phyloP scores from a whole-genome alignment of 805 yeast genomes.

The Lipomyces sp. region DNA sequence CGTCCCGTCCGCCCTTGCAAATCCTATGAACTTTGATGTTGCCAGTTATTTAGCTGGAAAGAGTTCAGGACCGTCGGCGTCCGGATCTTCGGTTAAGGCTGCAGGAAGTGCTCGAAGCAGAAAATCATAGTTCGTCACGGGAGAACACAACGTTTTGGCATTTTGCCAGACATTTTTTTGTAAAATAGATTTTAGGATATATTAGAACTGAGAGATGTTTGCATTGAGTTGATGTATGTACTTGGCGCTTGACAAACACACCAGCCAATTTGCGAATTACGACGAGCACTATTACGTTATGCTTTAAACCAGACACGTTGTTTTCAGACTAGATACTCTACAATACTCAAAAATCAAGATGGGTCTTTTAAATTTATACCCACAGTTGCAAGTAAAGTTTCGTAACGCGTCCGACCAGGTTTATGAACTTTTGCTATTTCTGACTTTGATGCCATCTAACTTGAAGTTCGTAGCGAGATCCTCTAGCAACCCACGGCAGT shows the following conservation, averaged over 20 bases:
- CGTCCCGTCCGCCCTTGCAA: constrained; percentile 31
- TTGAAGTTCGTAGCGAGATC: not conserved
- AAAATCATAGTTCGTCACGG: not conserved
- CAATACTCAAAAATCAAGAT: not conserved
- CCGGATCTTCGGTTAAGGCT: not conserved
- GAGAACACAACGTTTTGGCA: not conserved
- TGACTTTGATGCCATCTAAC: not conserved
- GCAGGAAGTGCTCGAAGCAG: constrained; percentile 1
- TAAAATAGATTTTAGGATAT: not conserved
- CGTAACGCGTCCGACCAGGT: not conserved
- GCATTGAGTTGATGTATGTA: not conserved
- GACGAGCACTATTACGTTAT: not conserved
- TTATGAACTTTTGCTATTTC: not conserved
- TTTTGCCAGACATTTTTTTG: not conserved
- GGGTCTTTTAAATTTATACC: not conserved
- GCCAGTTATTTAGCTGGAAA: constrained; percentile 44
- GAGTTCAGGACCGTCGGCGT: constrained; percentile 16
- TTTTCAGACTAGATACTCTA: not conserved
- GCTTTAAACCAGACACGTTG: no score
- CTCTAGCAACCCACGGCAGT: not conserved
- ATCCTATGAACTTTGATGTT: constrained; percentile 42
- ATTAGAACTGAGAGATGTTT: not conserved
- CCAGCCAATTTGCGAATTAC: not conserved
- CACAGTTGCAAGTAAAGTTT: not conserved
- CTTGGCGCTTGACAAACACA: not conserved